Conservation (phyloP, 2,329 filamentous ascomycete genomes). For the Beauveria brongniartii region DNA sequence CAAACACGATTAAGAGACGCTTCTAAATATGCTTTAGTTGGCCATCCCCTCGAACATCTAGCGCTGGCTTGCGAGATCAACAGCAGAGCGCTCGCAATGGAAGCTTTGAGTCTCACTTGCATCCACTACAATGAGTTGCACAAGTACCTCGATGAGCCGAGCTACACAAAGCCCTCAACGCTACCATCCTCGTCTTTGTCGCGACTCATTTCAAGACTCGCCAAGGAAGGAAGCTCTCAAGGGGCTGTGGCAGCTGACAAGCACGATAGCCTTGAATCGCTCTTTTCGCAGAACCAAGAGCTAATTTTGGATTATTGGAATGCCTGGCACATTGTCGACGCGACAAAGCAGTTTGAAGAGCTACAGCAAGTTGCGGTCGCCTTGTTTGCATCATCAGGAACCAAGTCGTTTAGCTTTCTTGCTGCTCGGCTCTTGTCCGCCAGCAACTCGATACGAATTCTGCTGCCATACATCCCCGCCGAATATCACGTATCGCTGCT, state of each 20-base stretch:
- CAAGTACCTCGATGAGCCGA: conserved; percentile 62
- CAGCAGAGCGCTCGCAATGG: conserved; percentile 78
- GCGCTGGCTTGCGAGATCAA: conserved; percentile 89
- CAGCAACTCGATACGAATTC: conserved; percentile 78
- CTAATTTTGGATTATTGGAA: conserved; percentile 85
- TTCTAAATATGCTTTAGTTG: conserved; percentile 46
- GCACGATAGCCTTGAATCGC: conserved; percentile 52
- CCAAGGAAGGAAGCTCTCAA: conserved; percentile 61
- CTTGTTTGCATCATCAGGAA: conserved; percentile 51
- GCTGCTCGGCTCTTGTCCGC: conserved; percentile 74
- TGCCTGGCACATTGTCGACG: conserved; percentile 66
- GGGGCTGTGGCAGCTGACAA: conserved; percentile 52
- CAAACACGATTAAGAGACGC: neutral
- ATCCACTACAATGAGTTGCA: conserved; percentile 52
- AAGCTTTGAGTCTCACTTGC: conserved; percentile 66
- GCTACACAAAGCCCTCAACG: conserved; percentile 58
- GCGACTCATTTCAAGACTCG: conserved; percentile 63
- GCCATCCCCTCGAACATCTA: conserved; percentile 87
- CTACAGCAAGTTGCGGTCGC: conserved; percentile 56
- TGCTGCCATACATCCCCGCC: conserved; percentile 68
- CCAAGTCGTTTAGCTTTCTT: conserved; percentile 70
- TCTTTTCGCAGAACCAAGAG: conserved; percentile 63
- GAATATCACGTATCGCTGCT: conserved; percentile 67
- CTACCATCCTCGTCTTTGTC: conserved; percentile 55
- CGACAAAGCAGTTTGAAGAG: conserved; percentile 65